Percentiles rank a stretch among this genome's conserved stretches.
These are phyloP conservation scores for Cutaneotrichosporon cyanovorans DNA, from an alignment of 1,284 basidiomycete species.

Conservation along the genomic window DNA sequence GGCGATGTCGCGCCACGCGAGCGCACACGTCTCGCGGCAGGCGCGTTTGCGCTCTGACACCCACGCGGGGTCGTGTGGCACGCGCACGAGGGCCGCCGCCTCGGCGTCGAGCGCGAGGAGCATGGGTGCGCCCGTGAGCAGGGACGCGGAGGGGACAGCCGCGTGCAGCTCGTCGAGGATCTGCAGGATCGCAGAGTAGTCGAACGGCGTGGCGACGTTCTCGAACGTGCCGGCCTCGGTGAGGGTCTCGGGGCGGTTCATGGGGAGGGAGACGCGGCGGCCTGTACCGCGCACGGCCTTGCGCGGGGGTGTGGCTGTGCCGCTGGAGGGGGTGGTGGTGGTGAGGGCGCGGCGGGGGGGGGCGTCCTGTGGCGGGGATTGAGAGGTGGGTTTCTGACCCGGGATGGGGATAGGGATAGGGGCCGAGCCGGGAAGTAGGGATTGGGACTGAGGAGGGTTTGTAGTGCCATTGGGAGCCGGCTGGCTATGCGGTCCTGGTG, in stretches of 20 bases:
- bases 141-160: slow-evolving; percentile 61
- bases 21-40: slow-evolving; percentile 59
- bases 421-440: too few relatives aligned
- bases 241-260: slow-evolving; percentile 50
- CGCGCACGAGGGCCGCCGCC: slow-evolving; percentile 46
- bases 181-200: slow-evolving; percentile 67
- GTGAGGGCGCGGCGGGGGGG: slow-evolving; percentile 10
- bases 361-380: slow-evolving; percentile 11
- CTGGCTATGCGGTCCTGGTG: not conserved
- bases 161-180: slow-evolving; percentile 63
- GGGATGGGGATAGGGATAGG: too few relatives aligned
- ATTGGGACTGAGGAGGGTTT: not conserved
- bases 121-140: slow-evolving; percentile 78
- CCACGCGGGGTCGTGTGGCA: slow-evolving; percentile 28
- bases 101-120: slow-evolving; percentile 64
- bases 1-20: slow-evolving; percentile 62
- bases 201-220: slow-evolving; percentile 55
- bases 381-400: not conserved
- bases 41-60: slow-evolving; percentile 50
- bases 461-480: slow-evolving; percentile 25
- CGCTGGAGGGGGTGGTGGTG: not conserved
- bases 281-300: slow-evolving; percentile 17
- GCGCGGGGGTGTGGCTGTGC: slow-evolving; percentile 8
- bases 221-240: slow-evolving; percentile 24
- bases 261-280: slow-evolving; percentile 44